Percentiles rank a stretch among this genome's conserved stretches.
Evolutionary conservation across 2,329 filamentous ascomycete genomes (phyloP).

Genomic region (Pseudohalonectria lignicola): DNA sequence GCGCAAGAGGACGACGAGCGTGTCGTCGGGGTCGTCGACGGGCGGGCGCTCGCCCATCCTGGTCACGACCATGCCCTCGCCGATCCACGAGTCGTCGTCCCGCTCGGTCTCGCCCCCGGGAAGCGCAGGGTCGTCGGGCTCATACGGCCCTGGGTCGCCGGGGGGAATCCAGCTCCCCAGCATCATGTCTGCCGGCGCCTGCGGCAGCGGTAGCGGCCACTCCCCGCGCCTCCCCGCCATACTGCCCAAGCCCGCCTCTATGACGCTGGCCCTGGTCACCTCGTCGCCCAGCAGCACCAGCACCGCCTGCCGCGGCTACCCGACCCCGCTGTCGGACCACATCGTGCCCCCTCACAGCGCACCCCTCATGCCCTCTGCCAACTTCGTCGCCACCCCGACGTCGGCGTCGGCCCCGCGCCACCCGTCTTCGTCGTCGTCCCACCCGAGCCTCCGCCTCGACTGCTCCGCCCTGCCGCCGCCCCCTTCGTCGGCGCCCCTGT

Average conservation of each 20-base stretch:
- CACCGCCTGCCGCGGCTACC: constrained; percentile 25
- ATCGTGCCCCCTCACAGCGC: constrained; percentile 30
- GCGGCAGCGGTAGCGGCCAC: constrained; percentile 25
- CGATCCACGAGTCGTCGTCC: constrained; percentile 35
- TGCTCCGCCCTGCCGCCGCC: constrained; percentile 33
- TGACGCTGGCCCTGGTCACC: constrained; percentile 28
- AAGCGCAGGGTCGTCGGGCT: constrained; percentile 29
- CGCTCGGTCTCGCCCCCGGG: constrained; percentile 37
- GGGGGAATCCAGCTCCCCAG: constrained; percentile 40
- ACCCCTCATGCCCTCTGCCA: constrained; percentile 29
- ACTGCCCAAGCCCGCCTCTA: constrained; percentile 51
- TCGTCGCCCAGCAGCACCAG: constrained; percentile 19
- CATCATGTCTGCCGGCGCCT: constrained; percentile 33
- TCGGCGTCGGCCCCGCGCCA: constrained; percentile 26
- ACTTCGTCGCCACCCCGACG: constrained; percentile 20
- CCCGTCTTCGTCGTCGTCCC: constrained; percentile 7
- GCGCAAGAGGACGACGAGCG: constrained; percentile 64
- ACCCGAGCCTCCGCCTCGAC: constrained; percentile 44
- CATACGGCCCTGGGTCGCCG: constrained; percentile 29
- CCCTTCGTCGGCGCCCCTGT: constrained; percentile 17
- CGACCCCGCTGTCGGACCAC: constrained; percentile 26
- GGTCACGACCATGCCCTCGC: constrained; percentile 34
- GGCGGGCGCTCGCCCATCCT: constrained; percentile 38
- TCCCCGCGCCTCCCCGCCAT: constrained; percentile 48
- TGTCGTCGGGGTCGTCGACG: constrained; percentile 52